Conservation (phyloP, 169 alveolate genomes). For the Cryptosporidium canis region DNA sequence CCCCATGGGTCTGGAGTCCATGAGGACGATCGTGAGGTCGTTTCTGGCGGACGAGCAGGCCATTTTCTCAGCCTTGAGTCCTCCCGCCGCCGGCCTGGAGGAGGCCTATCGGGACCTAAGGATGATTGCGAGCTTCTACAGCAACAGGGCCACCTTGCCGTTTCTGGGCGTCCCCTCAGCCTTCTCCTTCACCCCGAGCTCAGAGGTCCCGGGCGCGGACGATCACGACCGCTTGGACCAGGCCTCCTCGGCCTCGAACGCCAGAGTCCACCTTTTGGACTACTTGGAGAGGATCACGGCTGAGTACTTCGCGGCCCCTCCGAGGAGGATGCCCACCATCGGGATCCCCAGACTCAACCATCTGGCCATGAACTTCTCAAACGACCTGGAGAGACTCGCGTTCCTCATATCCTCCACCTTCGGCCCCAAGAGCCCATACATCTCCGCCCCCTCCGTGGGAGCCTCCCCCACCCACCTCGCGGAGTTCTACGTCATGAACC, state of each 20-base stretch:
- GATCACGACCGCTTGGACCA: not conserved
- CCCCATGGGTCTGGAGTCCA: not conserved
- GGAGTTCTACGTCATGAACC: not conserved
- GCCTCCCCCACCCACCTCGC: constrained; percentile 39
- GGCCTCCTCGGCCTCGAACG: not conserved
- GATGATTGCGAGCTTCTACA: constrained; percentile 2
- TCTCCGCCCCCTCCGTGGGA: constrained; percentile 58
- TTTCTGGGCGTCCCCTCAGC: not conserved
- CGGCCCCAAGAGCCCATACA: constrained; percentile 35
- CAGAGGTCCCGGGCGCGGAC: not conserved
- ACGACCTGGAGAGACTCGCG: not conserved
- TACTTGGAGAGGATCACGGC: constrained; percentile 39
- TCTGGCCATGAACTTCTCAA: constrained; percentile 36
- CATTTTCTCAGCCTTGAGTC: not conserved
- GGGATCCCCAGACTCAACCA: constrained; percentile 48
- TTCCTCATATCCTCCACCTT: constrained; percentile 11
- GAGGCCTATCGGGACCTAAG: constrained; percentile 34
- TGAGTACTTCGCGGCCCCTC: constrained; percentile 40
- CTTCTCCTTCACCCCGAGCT: not conserved
- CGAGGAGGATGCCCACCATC: constrained; percentile 62
- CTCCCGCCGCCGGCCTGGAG: not conserved
- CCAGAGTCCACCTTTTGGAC: constrained; percentile 28
- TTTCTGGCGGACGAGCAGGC: not conserved
- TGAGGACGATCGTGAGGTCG: not conserved
- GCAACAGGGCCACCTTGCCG: not conserved